phyloP scores from a whole-genome alignment of 352 stramenopile species.

The Globisporangium canariense region DNA sequence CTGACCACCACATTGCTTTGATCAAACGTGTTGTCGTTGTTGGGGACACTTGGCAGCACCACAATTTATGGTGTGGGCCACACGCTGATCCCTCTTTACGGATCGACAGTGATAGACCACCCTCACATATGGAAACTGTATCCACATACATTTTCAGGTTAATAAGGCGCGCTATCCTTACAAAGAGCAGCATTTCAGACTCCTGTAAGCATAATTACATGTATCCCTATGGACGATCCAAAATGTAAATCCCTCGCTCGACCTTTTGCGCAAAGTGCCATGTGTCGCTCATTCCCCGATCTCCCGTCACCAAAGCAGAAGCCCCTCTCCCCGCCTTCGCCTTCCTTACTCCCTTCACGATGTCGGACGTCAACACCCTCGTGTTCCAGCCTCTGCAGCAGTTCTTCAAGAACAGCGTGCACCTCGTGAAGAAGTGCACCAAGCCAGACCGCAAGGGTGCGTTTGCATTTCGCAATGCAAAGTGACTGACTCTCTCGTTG shows the following conservation, averaged over 20 bases:
- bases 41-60: not conserved
- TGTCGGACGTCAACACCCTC: conserved; percentile 89
- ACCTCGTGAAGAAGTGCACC: conserved; percentile 99
- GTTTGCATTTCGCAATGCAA: conserved; percentile 10
- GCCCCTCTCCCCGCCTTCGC: not conserved
- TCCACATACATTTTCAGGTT: too few species aligned
- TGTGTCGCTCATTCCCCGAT: conserved; percentile 22
- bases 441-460: conserved; percentile 98
- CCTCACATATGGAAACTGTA: too few species aligned
- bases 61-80: not conserved
- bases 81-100: not conserved
- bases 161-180: too few species aligned
- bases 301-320: conserved; percentile 15
- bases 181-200: too few species aligned
- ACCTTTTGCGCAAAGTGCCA: not conserved
- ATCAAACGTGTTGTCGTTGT: conserved; percentile 3
- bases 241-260: not conserved
- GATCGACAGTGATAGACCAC: too few species aligned
- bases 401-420: conserved; percentile 97
- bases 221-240: not conserved
- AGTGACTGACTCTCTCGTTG: not conserved
- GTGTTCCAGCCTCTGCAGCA: conserved; percentile 96
- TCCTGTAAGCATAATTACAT: too few species aligned
- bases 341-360: conserved; percentile 18
- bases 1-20: not conserved